Evolutionary conservation across 1,139 yeast species (phyloP).

Genomic region (Ogataea hybrid): DNA sequence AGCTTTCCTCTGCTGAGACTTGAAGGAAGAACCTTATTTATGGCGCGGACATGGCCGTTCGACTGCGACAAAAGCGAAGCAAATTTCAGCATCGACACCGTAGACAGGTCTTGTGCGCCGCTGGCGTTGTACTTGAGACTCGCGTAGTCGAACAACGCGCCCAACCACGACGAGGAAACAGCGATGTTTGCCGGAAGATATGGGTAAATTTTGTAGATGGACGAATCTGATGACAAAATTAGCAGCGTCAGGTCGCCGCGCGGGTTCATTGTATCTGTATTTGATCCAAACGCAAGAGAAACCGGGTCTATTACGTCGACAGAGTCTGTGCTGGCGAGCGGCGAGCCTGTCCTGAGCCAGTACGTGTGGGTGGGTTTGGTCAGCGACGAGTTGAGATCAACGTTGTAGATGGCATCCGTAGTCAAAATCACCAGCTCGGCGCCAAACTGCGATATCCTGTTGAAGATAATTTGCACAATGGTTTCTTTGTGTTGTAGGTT

Average conservation of each 20-base stretch:
- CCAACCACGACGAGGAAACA: slow-evolving; percentile 35
- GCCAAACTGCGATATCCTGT: slow-evolving; percentile 26
- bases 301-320: slow-evolving; percentile 34
- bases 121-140: slow-evolving; percentile 16
- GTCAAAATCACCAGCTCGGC: slow-evolving; percentile 31
- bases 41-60: slow-evolving; percentile 3
- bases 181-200: slow-evolving; percentile 46
- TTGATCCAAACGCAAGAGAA: slow-evolving; percentile 48
- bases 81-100: slow-evolving; percentile 24
- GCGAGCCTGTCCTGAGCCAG: slow-evolving; percentile 13
- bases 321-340: slow-evolving; percentile 1
- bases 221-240: slow-evolving; percentile 50
- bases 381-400: slow-evolving; percentile 20
- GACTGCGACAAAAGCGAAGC: slow-evolving; percentile 22
- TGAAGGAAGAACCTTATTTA: slow-evolving; percentile 17
- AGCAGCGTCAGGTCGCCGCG: slow-evolving; percentile 45
- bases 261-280: slow-evolving; percentile 19
- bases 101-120: slow-evolving; percentile 6
- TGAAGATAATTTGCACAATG: slow-evolving; percentile 28
- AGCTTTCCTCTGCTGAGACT: slow-evolving; percentile 21
- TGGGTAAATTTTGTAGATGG: slow-evolving; percentile 54
- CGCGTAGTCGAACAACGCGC: slow-evolving; percentile 42
- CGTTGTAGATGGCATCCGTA: slow-evolving; percentile 17
- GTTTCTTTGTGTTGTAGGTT: slow-evolving; percentile 16
- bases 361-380: slow-evolving; percentile 22